These are phyloP conservation scores for Powellomyces hirtus DNA, from an alignment of 192 early-diverging fungal genomes.

Conservation along the genomic window DNA sequence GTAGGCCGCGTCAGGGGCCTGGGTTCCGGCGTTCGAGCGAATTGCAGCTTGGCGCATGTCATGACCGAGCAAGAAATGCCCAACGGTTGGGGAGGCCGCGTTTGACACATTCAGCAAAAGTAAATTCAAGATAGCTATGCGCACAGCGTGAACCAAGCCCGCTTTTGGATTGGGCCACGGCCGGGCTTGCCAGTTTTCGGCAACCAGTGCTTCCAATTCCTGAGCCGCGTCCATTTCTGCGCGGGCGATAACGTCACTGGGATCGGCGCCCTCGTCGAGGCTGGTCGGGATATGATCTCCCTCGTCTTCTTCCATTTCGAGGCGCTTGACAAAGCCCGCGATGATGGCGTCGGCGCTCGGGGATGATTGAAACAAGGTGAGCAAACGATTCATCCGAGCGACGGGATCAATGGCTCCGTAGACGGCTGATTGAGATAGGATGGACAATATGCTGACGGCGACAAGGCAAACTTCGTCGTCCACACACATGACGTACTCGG, in stretches of 20 bases:
- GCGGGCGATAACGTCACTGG: conserved; percentile 30
- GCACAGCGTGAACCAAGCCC: conserved; percentile 58
- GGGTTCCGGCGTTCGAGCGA: conserved; percentile 29
- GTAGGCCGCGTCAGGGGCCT: neutral
- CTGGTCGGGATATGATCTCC: conserved; percentile 6
- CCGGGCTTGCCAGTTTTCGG: conserved; percentile 7
- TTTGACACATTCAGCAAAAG: conserved; percentile 71
- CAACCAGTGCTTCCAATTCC: neutral
- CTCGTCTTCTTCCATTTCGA: conserved; percentile 66
- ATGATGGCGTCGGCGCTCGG: conserved; percentile 68
- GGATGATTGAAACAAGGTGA: conserved; percentile 64
- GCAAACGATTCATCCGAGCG: conserved; percentile 65
- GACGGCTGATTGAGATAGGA: conserved; percentile 68
- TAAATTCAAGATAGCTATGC: conserved; percentile 81
- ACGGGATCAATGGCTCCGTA: conserved; percentile 56
- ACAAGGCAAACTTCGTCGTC: conserved; percentile 73
- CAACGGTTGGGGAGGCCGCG: conserved; percentile 59
- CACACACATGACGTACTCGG: conserved; percentile 61
- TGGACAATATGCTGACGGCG: conserved; percentile 65
- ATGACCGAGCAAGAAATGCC: conserved; percentile 91
- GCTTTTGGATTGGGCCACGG: conserved; percentile 7
- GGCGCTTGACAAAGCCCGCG: conserved; percentile 71
- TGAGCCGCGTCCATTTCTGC: neutral
- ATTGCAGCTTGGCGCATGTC: conserved; percentile 33
- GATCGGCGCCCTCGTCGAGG: conserved; percentile 20